Evolutionary conservation across 495 filamentous ascomycete genomes (phyloP), one percentile per base, ranked within the genome.

Genomic region (Pyrenula massariospora): DNA sequence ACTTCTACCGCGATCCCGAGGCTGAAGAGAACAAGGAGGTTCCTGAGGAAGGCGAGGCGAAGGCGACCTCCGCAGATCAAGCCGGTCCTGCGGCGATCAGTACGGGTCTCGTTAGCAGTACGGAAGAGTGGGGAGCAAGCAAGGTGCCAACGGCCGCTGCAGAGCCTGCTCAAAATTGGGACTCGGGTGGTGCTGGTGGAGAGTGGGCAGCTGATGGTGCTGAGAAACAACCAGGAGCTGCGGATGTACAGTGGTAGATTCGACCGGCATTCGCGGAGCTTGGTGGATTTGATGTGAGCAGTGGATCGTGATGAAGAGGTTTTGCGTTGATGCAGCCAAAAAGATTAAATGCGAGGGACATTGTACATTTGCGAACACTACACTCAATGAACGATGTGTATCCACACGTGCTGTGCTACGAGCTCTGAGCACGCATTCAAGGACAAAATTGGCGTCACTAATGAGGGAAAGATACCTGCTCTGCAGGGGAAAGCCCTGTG

Each of bases 1-100:
- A 98, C 89, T 98, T 98, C 84, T 98, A 98, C 87, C 94, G 93
- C 73, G 93, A 98, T 73, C 93, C 93, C 58, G 93, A 98, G 79
- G 91, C 93, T 62, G 91, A 96, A 82, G 91, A 88, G 80, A 87
- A 89, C 76, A 94, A 95, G 84, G 91, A 96, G 79, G 81, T 86
- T 56, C 72, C 77, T 47, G 82, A 84, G 50, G 31, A 42, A 42
- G 31, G 31, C 5, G 79, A 81, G 65, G 57, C 78, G 59, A 84
- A 84, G 82, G 73, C 82, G 58, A 79, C 88, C 52, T 82, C 82
- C 67, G 85, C 79, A 58, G 93, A 96, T 64, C 91, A 96, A 77
- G 87, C 87, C 66, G 90, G 86, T 65, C 62, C 87, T 59, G 81
- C 73, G 65, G 83, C 89, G 64, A 79, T 91, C 63, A 91, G 95